Conservation (phyloP, 768 basidiomycete species). For the Tulasnella sp. region DNA sequence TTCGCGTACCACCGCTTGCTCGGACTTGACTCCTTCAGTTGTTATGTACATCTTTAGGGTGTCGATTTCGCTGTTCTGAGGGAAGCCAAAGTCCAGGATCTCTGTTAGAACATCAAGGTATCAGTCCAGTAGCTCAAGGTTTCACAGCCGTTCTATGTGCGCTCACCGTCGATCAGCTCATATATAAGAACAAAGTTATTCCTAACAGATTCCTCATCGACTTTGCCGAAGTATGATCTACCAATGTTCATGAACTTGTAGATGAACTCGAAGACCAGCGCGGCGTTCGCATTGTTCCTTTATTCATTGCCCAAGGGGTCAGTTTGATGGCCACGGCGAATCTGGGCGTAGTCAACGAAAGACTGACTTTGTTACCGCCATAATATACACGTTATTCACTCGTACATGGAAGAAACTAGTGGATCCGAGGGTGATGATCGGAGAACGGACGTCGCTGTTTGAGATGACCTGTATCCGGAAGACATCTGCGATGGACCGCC, state of each 20-base stretch:
- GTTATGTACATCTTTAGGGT: slow-evolving; percentile 97
- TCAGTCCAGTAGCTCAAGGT: not conserved
- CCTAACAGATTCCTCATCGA: slow-evolving; percentile 97
- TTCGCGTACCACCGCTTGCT: slow-evolving; percentile 62
- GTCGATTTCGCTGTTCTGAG: slow-evolving; percentile 97
- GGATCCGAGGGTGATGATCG: slow-evolving; percentile 93
- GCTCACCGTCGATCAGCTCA: slow-evolving; percentile 88
- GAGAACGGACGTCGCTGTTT: slow-evolving; percentile 91
- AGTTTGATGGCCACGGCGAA: not conserved
- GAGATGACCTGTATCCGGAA: slow-evolving; percentile 99
- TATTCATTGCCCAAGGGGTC: slow-evolving; percentile 25
- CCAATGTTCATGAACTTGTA: slow-evolving; percentile 93
- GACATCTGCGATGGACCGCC: slow-evolving; percentile 93
- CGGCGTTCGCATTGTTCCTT: slow-evolving; percentile 94
- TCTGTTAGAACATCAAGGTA: slow-evolving; percentile 38
- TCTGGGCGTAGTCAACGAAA: not conserved
- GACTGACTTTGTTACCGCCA: slow-evolving; percentile 86
- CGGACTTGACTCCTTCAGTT: slow-evolving; percentile 87
- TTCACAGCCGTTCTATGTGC: not conserved
- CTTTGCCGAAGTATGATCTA: slow-evolving; percentile 93
- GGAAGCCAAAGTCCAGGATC: slow-evolving; percentile 98
- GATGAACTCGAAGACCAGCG: slow-evolving; percentile 94
- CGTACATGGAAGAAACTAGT: slow-evolving; percentile 99
- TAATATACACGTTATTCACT: slow-evolving; percentile 89
- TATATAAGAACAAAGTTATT: slow-evolving; percentile 99